These are phyloP conservation scores for Thecamonas trahens DNA, from an alignment of 78 protist species.

Conservation along the genomic window DNA sequence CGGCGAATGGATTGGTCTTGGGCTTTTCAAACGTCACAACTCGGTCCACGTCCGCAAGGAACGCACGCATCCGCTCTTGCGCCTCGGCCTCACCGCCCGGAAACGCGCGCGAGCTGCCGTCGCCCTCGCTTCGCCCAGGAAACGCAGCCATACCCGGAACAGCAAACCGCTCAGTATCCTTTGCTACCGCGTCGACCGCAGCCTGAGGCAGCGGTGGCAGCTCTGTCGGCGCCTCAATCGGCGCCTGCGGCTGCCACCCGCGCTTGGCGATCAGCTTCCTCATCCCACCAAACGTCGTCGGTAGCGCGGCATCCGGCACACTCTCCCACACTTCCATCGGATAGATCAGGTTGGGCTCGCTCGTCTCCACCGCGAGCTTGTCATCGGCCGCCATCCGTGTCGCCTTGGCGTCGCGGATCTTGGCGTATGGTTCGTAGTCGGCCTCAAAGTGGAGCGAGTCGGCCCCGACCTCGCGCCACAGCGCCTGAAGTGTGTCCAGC, in stretches of 20 bases:
- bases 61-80: not conserved
- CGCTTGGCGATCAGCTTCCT: not conserved
- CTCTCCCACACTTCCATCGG: not conserved
- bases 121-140: too few species aligned
- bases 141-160: too few species aligned
- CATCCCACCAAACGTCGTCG: too few species aligned
- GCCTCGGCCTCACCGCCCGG: conserved; percentile 32
- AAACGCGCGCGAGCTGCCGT: too few species aligned
- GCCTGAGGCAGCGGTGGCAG: not conserved
- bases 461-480: not conserved
- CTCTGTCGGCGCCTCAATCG: not conserved
- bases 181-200: too few species aligned
- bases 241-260: not conserved
- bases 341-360: not conserved
- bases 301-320: too few species aligned
- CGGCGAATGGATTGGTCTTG: not conserved
- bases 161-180: too few species aligned
- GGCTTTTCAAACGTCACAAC: conserved; percentile 27
- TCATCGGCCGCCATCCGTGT: not conserved
- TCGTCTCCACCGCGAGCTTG: not conserved
- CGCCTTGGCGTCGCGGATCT: not conserved
- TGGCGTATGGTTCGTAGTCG: not conserved
- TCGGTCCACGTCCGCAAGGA: not conserved
- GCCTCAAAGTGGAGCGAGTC: not conserved
- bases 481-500: too few species aligned